Evolutionary conservation across 2,329 filamentous ascomycete species (phyloP), one percentile per base, ranked within the genome.

Genomic region (Cryphonectria nitschkei): DNA sequence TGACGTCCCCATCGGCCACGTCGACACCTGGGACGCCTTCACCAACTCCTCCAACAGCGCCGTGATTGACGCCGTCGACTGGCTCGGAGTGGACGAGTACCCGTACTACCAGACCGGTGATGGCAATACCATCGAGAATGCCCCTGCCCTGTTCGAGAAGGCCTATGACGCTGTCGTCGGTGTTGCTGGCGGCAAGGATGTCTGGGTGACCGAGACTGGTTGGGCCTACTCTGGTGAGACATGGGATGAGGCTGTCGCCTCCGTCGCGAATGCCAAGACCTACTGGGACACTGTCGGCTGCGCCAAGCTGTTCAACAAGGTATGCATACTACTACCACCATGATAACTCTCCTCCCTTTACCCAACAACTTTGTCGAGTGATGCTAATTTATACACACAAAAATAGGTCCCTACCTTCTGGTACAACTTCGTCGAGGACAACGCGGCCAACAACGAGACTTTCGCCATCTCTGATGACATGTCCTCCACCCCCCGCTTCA

Each of bases 1-100:
- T 52, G 81, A 82, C 43, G 86, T 84, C 66, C 84, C 88, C 29
- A 84, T 97, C 72, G 94, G 94, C 67, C 94, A 97, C 81, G 94
- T 97, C 78, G 94, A 97, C 79, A 97, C 94, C 67, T 97, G 93
- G 93, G 94, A 91, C 50, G 89, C 88, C 67, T 95, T 89, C 85
- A 89, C 89, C 78, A 94, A 97, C 80, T 80, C 82, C 67, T 88
- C 90, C 77, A 97, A 95, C 86, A 81, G 82, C 65, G 88, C 86
- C 58, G 89, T 97, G 71, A 89, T 93, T 71, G 84, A 90, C 13
- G 88, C 87, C 56, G 82, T 86, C 73, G 94, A 97, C 84, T 97
- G 90, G 86, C 81, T 97, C 72, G 94, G 94, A 75, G 89, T 95
- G 79, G 93, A 97, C 79, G 92, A 90, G 26, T 97, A 96, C 87